These are phyloP conservation scores for Citrullus mucosospermus DNA, from an alignment of 306 rosid genomes.

Conservation along the genomic window DNA sequence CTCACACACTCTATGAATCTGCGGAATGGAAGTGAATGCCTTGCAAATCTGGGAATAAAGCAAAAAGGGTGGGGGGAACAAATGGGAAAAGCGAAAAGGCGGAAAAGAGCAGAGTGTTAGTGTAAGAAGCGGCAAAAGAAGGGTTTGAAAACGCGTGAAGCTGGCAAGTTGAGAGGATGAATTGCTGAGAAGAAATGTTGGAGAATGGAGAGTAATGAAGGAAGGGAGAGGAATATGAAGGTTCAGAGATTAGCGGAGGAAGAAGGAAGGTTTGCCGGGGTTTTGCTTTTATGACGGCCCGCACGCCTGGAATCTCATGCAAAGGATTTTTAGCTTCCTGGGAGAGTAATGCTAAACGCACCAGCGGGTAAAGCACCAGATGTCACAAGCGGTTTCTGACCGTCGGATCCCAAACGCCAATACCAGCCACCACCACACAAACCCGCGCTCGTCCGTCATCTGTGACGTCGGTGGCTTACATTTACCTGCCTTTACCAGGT, in stretches of 20 bases:
- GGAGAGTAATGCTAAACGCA: background rate
- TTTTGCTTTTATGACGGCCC: background rate
- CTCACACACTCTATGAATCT: background rate
- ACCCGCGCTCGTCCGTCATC: background rate
- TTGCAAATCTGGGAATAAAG: background rate
- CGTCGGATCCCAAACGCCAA: background rate
- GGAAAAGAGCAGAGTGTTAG: background rate
- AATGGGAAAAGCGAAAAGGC: background rate
- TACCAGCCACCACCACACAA: background rate
- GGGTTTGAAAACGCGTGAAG: background rate
- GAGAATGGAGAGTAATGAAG: background rate
- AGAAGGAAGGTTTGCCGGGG: background rate
- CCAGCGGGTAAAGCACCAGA: background rate
- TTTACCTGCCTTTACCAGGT: background rate
- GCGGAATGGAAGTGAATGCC: background rate
- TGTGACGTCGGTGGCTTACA: background rate
- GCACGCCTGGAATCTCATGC: conserved; percentile 10
- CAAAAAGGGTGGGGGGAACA: background rate
- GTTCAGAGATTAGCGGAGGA: background rate
- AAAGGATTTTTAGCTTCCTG: background rate
- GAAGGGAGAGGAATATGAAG: background rate
- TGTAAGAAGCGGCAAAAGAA: background rate
- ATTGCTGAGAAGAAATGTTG: background rate
- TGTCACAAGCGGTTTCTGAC: background rate
- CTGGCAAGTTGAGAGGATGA: background rate